These are phyloP conservation scores for Acanthamoeba quina DNA, from an alignment of 208 protist species.

Conservation along the genomic window DNA sequence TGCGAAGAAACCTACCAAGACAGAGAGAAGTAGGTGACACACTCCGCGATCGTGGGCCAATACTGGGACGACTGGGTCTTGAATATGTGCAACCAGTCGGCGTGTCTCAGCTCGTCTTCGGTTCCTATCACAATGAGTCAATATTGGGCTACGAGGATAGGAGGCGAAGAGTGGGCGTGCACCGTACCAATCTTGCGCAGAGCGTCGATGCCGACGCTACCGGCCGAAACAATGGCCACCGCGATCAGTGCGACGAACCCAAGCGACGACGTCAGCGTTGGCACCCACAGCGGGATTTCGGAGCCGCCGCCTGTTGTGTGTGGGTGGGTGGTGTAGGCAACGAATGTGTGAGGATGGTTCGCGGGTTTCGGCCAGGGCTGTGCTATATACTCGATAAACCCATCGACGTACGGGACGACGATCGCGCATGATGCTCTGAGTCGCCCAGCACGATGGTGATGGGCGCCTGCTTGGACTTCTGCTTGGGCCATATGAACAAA, in stretches of 20 bases:
- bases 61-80: constrained; percentile 22
- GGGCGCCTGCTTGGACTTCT: constrained; percentile 22
- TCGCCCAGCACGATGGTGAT: constrained; percentile 49
- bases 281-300: constrained; percentile 30
- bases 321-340: neutral
- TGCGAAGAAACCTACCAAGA: neutral
- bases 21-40: constrained; percentile 20
- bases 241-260: constrained; percentile 8
- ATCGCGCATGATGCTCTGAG: constrained; percentile 5
- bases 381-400: neutral
- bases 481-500: constrained; percentile 38
- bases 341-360: neutral
- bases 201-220: neutral
- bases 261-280: constrained; percentile 32
- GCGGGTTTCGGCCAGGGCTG: neutral
- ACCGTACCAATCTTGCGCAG: constrained; percentile 39
- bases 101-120: neutral
- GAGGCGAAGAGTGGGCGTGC: neutral
- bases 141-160: neutral
- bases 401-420: neutral
- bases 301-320: neutral
- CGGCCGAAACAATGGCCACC: constrained; percentile 24
- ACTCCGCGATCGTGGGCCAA: constrained; percentile 31
- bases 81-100: constrained; percentile 47
- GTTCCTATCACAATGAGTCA: neutral